phyloP scores from a whole-genome alignment of 768 basidiomycete genomes.

The Suillus weaverae region DNA sequence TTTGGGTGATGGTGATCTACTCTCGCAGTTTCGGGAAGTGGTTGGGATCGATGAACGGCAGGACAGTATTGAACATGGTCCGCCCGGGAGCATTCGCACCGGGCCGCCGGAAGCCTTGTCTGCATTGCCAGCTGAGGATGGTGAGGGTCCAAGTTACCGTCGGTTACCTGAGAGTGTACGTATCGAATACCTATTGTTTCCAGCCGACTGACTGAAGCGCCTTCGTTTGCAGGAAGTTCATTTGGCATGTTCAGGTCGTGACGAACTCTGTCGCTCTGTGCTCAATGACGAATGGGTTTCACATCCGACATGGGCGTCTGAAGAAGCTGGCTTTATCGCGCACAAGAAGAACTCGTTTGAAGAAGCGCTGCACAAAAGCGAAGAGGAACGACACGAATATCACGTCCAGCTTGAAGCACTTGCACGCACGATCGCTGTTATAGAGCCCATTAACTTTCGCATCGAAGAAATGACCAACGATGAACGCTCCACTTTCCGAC shows the following conservation, averaged over 20 bases:
- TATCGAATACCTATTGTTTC: slow-evolving; percentile 18
- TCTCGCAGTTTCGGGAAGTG: slow-evolving; percentile 82
- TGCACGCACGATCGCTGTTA: slow-evolving; percentile 82
- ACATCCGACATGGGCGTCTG: slow-evolving; percentile 97
- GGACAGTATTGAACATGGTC: slow-evolving; percentile 63
- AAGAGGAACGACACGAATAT: slow-evolving; percentile 98
- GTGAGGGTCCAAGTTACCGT: slow-evolving; percentile 92
- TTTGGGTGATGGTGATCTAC: slow-evolving; percentile 77
- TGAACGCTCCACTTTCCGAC: slow-evolving; percentile 77
- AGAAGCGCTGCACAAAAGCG: slow-evolving; percentile 93
- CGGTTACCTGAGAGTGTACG: slow-evolving; percentile 84
- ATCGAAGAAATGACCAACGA: slow-evolving; percentile 89
- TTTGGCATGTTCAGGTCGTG: slow-evolving; percentile 91
- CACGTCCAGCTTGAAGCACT: slow-evolving; percentile 94
- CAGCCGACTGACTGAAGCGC: background rate
- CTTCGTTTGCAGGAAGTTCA: slow-evolving; percentile 67
- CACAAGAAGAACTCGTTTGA: slow-evolving; percentile 98
- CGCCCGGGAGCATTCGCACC: slow-evolving; percentile 76
- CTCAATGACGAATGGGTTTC: slow-evolving; percentile 98
- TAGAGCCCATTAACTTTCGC: slow-evolving; percentile 83
- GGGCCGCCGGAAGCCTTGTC: slow-evolving; percentile 75
- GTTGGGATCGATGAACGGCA: slow-evolving; percentile 75
- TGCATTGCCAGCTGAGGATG: slow-evolving; percentile 78
- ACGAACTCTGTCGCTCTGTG: slow-evolving; percentile 92
- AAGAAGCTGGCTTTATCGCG: slow-evolving; percentile 90